Percentiles rank a stretch among this genome's conserved stretches.
Conservation (phyloP, 306 rosid species). For the Cucumis melo region DNA sequence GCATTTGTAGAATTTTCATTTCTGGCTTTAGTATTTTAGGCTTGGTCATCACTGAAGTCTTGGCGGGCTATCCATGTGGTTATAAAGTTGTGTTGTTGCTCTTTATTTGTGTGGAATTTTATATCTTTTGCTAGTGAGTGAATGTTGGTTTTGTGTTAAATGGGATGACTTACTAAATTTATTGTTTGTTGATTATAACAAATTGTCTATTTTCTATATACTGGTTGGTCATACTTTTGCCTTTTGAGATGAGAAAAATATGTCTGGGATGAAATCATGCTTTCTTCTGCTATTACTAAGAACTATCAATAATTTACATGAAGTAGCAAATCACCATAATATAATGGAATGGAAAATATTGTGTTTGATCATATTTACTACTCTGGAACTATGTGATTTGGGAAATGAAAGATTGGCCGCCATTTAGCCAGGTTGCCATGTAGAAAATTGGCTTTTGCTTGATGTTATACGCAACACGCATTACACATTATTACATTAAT, state of each 20-base stretch:
- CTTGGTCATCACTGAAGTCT: no score
- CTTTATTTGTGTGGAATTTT: no score
- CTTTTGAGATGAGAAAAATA: neutral
- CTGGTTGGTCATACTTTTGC: neutral
- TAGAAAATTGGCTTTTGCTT: neutral
- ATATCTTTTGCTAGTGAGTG: no score
- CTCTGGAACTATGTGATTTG: neutral
- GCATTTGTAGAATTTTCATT: no score
- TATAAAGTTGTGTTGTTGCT: no score
- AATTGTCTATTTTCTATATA: neutral
- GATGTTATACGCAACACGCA: neutral
- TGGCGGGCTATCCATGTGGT: no score
- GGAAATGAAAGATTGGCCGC: neutral
- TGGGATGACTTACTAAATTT: no score
- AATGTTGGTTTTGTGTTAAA: no score
- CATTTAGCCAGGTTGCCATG: neutral
- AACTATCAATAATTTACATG: neutral
- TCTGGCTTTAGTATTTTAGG: no score
- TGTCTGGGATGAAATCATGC: neutral
- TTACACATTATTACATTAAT: no score
- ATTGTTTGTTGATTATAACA: neutral
- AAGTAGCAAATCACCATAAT: neutral
- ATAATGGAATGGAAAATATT: neutral
- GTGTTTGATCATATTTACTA: neutral
- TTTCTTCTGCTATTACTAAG: neutral